Evolutionary conservation across 305 asterid genomes (phyloP).

Genomic region (Petunia hybrid): DNA sequence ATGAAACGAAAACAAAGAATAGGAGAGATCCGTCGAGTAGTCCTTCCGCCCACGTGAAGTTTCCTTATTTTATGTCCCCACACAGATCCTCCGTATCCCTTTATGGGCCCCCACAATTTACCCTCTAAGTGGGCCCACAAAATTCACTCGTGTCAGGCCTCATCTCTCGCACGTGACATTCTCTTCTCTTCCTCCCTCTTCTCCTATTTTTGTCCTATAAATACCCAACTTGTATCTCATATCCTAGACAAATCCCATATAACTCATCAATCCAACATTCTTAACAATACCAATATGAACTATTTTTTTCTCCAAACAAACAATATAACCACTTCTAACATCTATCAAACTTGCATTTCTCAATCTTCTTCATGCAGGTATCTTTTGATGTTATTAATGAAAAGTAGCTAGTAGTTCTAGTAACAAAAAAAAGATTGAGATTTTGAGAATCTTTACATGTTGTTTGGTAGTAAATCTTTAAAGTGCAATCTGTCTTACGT

Average conservation of each 20-base stretch:
- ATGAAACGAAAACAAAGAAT: neutral
- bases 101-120: slow-evolving; percentile 33
- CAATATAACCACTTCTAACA: neutral
- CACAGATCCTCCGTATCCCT: slow-evolving; percentile 72
- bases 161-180: slow-evolving; percentile 63
- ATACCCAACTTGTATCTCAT: slow-evolving; percentile 58
- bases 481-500: slow-evolving; percentile 59
- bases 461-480: slow-evolving; percentile 58
- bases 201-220: slow-evolving; percentile 51
- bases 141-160: slow-evolving; percentile 59
- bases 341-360: slow-evolving; percentile 8
- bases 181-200: neutral
- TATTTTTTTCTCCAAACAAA: neutral
- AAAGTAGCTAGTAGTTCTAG: neutral
- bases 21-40: slow-evolving; percentile 32
- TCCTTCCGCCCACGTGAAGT: slow-evolving; percentile 64
- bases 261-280: neutral
- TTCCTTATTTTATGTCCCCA: slow-evolving; percentile 55
- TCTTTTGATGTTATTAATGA: slow-evolving; percentile 13
- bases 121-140: slow-evolving; percentile 22
- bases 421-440: slow-evolving; percentile 8
- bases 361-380: neutral
- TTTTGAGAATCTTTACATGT: slow-evolving; percentile 55
- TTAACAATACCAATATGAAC: neutral
- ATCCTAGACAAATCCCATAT: slow-evolving; percentile 45